These are phyloP conservation scores for Nevesoporus exiguus DNA, from an alignment of 768 basidiomycete species.

Conservation along the genomic window DNA sequence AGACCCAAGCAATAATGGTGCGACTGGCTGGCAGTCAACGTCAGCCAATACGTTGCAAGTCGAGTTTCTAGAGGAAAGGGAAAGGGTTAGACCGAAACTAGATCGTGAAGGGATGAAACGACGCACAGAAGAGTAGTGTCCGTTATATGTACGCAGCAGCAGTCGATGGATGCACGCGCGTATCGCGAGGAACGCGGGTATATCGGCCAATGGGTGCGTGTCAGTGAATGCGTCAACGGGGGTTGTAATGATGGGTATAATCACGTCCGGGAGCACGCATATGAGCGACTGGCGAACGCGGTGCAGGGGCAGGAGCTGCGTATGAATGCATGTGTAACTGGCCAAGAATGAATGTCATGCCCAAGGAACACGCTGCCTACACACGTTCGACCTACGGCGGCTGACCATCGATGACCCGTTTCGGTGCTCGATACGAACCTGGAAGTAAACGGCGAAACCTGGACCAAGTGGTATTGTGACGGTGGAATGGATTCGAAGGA, in stretches of 20 bases:
- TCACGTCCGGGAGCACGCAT: constrained; percentile 2
- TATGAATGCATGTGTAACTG: constrained; percentile 12
- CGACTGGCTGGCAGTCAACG: not conserved
- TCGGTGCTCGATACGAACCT: not conserved
- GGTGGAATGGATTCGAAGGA: not conserved
- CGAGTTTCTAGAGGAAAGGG: not conserved
- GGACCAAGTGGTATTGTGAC: not conserved
- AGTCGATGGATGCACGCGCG: constrained; percentile 6
- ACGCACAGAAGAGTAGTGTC: constrained; percentile 6
- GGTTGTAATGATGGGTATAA: not conserved
- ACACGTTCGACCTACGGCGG: constrained; percentile 2
- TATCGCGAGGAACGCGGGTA: constrained; percentile 12
- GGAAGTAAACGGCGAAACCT: not conserved
- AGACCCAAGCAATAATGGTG: not conserved
- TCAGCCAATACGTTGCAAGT: not conserved
- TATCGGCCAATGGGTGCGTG: constrained; percentile 12
- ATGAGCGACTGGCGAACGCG: constrained; percentile 17
- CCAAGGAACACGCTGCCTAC: constrained; percentile 15
- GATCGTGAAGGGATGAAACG: constrained; percentile 11
- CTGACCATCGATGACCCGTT: not conserved
- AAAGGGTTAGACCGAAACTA: constrained; percentile 2
- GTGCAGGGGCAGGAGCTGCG: constrained; percentile 18
- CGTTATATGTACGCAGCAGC: constrained; percentile 23
- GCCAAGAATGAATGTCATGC: constrained; percentile 12
- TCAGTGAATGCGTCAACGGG: constrained; percentile 5